A percentile compares a stretch with the other conserved stretches of the same genome.
Evolutionary conservation across 441 rosid genomes (phyloP).

Genomic region (Heliophila coronopifolia): DNA sequence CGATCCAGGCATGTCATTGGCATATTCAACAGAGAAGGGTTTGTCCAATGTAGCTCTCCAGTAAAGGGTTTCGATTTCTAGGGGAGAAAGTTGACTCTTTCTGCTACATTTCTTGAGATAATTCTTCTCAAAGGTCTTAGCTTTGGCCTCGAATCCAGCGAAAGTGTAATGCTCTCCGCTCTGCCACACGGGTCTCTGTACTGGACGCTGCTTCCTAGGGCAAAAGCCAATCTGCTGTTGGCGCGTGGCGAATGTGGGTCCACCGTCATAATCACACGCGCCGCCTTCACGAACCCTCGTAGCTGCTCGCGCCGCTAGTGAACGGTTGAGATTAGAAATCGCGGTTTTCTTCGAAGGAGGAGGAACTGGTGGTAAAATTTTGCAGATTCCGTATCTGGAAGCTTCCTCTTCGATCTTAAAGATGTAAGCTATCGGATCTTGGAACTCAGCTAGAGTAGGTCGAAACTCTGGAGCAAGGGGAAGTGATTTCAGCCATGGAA

Average conservation of each 20-base stretch:
- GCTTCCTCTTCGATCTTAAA: slow-evolving; percentile 97
- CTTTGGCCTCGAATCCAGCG: slow-evolving; percentile 82
- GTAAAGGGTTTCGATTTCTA: slow-evolving; percentile 85
- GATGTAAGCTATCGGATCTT: slow-evolving; percentile 99
- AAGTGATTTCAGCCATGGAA: slow-evolving; percentile 81
- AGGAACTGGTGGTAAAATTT: slow-evolving; percentile 84
- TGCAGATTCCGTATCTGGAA: slow-evolving; percentile 88
- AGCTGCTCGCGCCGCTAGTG: slow-evolving; percentile 55
- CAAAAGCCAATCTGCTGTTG: slow-evolving; percentile 99
- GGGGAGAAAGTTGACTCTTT: slow-evolving; percentile 54
- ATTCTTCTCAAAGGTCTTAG: slow-evolving; percentile 64
- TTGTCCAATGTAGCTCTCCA: slow-evolving; percentile 93
- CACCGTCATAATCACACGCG: slow-evolving; percentile 32
- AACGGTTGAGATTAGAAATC: slow-evolving; percentile 67
- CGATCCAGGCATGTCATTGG: slow-evolving; percentile 97
- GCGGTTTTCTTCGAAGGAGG: slow-evolving; percentile 65
- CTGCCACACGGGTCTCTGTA: slow-evolving; percentile 90
- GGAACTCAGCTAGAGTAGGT: slow-evolving; percentile 82
- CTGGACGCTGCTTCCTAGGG: slow-evolving; percentile 81
- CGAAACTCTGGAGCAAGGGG: slow-evolving; percentile 90
- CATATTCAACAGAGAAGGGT: slow-evolving; percentile 92
- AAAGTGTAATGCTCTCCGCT: slow-evolving; percentile 83
- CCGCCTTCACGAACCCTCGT: slow-evolving; percentile 25
- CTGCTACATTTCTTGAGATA: slow-evolving; percentile 57
- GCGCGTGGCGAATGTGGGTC: slow-evolving; percentile 91